Conservation (phyloP, 2,329 filamentous ascomycete species). For the Talaromyces sp. region DNA sequence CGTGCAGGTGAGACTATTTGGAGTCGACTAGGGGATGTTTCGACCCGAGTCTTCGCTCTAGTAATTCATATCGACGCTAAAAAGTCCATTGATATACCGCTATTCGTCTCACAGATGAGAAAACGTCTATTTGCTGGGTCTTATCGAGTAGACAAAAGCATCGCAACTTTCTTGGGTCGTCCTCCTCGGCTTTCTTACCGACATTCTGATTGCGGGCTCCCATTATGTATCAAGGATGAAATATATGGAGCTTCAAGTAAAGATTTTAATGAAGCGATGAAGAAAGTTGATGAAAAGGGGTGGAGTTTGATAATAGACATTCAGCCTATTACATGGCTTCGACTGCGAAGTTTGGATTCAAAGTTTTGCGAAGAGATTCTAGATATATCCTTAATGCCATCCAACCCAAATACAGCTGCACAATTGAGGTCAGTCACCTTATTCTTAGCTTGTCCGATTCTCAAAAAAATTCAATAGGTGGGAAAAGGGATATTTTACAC, state of each 20-base stretch:
- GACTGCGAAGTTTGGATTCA: background rate
- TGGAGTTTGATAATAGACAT: background rate
- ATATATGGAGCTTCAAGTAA: background rate
- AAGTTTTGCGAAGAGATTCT: constrained; percentile 13
- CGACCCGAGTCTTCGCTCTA: constrained; percentile 1
- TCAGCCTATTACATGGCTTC: constrained; percentile 1
- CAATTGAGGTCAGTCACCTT: background rate
- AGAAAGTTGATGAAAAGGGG: background rate
- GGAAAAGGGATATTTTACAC: constrained; percentile 14
- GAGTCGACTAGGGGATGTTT: constrained; percentile 6
- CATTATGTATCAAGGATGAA: background rate
- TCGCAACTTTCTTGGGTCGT: constrained; percentile 8
- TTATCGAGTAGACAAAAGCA: constrained; percentile 7
- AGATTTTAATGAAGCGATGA: background rate
- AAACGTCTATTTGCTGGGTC: constrained; percentile 12
- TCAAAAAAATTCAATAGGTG: too few species aligned
- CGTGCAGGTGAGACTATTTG: constrained; percentile 2
- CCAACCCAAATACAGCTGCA: background rate
- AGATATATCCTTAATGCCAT: background rate
- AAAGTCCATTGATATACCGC: background rate
- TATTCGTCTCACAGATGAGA: background rate
- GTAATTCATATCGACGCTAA: constrained; percentile 1
- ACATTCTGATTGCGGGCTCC: constrained; percentile 3
- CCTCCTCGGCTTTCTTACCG: background rate
- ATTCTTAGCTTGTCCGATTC: too few species aligned